These are phyloP conservation scores for Gossypium aridum DNA, from an alignment of 441 rosid species.

Conservation along the genomic window DNA sequence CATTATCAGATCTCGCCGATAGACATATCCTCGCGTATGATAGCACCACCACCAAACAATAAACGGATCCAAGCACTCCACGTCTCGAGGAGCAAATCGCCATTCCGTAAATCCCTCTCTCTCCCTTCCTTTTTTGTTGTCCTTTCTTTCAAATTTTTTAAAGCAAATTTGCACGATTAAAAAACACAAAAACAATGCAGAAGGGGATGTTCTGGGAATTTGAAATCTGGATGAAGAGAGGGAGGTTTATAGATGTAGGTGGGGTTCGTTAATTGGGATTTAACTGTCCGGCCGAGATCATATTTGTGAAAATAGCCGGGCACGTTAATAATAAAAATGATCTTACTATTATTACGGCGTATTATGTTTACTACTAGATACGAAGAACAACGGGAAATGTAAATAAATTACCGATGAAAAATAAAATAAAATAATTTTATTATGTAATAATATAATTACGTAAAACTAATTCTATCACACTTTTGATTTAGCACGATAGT, in stretches of 20 bases:
- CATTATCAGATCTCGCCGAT: conserved; percentile 77
- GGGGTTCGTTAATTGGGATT: conserved; percentile 6
- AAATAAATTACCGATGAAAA: too few relatives aligned
- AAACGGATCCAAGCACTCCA: conserved; percentile 25
- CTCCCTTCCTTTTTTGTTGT: not conserved
- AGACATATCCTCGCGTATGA: conserved; percentile 17
- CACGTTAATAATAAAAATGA: not conserved
- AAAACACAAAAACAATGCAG: not conserved
- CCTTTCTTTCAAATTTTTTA: not conserved
- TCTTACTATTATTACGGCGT: not conserved
- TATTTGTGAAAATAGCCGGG: not conserved
- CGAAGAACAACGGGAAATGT: too few relatives aligned
- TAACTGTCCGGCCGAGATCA: not conserved
- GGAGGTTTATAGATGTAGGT: not conserved
- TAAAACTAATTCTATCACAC: too few relatives aligned
- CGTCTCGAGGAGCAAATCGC: conserved; percentile 22
- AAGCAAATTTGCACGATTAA: not conserved
- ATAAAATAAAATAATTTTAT: too few relatives aligned
- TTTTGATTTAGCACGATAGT: too few relatives aligned
- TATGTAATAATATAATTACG: too few relatives aligned
- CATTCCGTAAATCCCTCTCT: conserved; percentile 16
- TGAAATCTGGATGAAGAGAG: not conserved
- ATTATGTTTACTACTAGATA: too few relatives aligned
- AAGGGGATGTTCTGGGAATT: not conserved
- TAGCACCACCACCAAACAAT: conserved; percentile 23